These are phyloP conservation scores for Yarrowia sp. DNA, from an alignment of 805 yeast species.

Conservation along the genomic window DNA sequence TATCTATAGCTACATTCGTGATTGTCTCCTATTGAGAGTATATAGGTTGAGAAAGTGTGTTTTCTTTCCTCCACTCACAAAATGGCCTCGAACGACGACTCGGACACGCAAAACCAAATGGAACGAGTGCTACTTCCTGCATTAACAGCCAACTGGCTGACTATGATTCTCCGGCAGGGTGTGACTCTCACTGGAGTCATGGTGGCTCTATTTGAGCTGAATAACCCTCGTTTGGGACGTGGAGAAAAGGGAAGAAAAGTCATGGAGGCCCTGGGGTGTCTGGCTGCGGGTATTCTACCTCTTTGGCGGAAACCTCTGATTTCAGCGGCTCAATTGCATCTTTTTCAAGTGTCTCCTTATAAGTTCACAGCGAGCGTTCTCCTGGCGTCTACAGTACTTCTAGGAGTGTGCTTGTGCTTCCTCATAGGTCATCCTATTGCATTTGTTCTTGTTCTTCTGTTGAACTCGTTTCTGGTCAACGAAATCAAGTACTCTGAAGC, in stretches of 20 bases:
- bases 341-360: constrained; percentile 3
- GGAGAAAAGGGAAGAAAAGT: constrained; percentile 14
- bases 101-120: background rate
- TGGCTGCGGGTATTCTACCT: background rate
- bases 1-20: too few species aligned
- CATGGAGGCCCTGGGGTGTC: background rate
- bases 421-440: background rate
- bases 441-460: background rate
- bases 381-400: background rate
- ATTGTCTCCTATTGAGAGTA: too few species aligned
- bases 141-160: background rate
- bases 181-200: background rate
- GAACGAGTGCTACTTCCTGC: background rate
- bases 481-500: constrained; percentile 12
- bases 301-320: background rate
- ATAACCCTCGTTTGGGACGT: background rate
- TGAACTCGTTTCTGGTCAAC: constrained; percentile 11
- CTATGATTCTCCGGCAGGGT: constrained; percentile 6
- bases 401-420: background rate
- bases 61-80: background rate
- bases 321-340: background rate
- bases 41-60: too few species aligned
- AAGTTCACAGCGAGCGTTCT: background rate
- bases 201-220: background rate
- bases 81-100: background rate